Conservation (phyloP, 2,329 filamentous ascomycete genomes). For the Ophiostoma montium region DNA sequence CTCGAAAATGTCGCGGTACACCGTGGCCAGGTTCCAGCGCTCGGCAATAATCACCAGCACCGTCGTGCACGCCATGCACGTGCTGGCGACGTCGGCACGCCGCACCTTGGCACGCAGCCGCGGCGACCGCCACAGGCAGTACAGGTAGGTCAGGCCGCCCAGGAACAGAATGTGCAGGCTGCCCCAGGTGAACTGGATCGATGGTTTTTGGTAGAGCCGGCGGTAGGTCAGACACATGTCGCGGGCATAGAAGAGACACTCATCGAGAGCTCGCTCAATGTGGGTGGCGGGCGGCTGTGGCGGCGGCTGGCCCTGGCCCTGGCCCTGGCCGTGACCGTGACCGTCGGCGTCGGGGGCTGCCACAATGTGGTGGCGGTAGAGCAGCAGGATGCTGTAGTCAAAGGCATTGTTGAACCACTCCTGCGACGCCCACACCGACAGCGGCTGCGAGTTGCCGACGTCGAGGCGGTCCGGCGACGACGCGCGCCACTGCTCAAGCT, state of each 20-base stretch:
- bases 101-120: slow-evolving; percentile 9
- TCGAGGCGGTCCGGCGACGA: neutral
- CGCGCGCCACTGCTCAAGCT: slow-evolving; percentile 17
- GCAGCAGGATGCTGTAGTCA: slow-evolving; percentile 24
- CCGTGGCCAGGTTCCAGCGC: slow-evolving; percentile 13
- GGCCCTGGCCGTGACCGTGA: no score
- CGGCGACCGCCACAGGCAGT: slow-evolving; percentile 19
- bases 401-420: slow-evolving; percentile 26
- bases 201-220: slow-evolving; percentile 19
- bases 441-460: neutral
- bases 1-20: slow-evolving; percentile 22
- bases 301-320: neutral
- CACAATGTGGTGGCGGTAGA: slow-evolving; percentile 22
- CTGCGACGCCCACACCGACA: slow-evolving; percentile 22
- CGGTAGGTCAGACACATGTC: slow-evolving; percentile 23
- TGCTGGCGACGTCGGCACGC: slow-evolving; percentile 17
- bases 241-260: slow-evolving; percentile 12
- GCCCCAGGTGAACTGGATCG: slow-evolving; percentile 21
- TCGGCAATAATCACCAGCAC: slow-evolving; percentile 22
- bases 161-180: slow-evolving; percentile 23
- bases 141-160: slow-evolving; percentile 22
- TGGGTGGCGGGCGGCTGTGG: neutral
- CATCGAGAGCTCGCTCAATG: slow-evolving; percentile 6
- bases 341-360: no score
- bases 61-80: slow-evolving; percentile 22